Base-by-base conservation (phyloP, 805 yeast genomes). In the Starmera pachycereana region DNA sequence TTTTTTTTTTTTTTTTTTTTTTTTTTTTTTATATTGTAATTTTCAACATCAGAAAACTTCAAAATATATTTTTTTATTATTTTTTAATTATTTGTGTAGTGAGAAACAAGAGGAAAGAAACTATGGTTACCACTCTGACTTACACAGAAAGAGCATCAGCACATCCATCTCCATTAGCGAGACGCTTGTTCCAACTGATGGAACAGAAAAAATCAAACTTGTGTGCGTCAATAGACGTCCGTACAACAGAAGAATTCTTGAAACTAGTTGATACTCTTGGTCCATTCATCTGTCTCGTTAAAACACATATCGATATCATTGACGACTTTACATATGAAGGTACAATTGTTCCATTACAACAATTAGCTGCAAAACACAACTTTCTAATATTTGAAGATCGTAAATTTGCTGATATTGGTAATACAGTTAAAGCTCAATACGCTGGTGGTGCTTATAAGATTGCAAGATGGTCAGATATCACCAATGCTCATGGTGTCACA, bases 361-460 rank as follows among this genome's bases (percentile, higher is more conserved):
- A 57, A 40, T 67, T 92, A 29, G 76, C 96, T 16, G 65, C 75
- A 51, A 87, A 88, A 56, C 90, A 89, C 66, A 76, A 82, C 48
- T 92, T 92, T 55, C 65, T 92, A 70, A 81, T 92, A 49, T 92
- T 92, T 57, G 99, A 92, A 65, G 99, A 92, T 64, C 74, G 99
- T 48, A 92, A 92, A 65, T 92, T 92, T 62, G 98, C 99, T 19
- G 99, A 92, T 61, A 92, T 92, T 52, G 99, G 99, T 13, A 87
- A 89, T 56, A 92, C 98, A 1, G 98, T 92, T 40, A 89, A 90
- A 64, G 74, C 86, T 35, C 98, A 92, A 62, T 92, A 90, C 61
- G 68, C 83, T 29, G 86, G 94, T 32, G 98, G 98, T 35, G 81
- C 86, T 10, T 88, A 77, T 66, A 78, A 76, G 56, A 90, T 90